phyloP scores from a whole-genome alignment of 495 filamentous ascomycete species.

The Aspergillus cristatus region DNA sequence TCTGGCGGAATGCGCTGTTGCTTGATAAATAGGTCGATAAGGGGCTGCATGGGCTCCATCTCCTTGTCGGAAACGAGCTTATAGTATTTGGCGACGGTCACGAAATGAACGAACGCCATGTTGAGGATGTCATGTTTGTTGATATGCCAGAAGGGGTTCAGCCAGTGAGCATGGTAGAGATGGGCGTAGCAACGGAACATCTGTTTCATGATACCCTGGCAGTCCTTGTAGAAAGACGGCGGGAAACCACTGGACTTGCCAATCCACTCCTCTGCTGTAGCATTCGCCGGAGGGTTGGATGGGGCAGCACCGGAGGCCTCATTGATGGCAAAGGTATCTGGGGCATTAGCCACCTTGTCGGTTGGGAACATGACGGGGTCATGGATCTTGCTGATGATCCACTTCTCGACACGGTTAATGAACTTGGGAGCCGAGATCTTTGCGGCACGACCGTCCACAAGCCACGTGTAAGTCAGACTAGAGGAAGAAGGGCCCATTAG shows the following conservation, averaged over 20 bases:
- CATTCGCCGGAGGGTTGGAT: slow-evolving; percentile 28
- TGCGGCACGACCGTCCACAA: slow-evolving; percentile 40
- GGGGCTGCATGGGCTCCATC: slow-evolving; percentile 84
- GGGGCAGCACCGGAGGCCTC: slow-evolving; percentile 49
- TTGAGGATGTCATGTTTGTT: slow-evolving; percentile 80
- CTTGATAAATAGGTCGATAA: slow-evolving; percentile 82
- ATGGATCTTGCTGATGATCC: slow-evolving; percentile 86
- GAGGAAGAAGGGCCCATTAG: background rate
- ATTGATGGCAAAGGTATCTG: slow-evolving; percentile 51
- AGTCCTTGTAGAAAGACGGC: slow-evolving; percentile 72
- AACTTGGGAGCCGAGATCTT: slow-evolving; percentile 76
- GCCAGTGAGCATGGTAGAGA: slow-evolving; percentile 76
- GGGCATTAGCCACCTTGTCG: slow-evolving; percentile 47
- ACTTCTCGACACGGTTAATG: slow-evolving; percentile 85
- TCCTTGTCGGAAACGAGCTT: slow-evolving; percentile 74
- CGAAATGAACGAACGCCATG: slow-evolving; percentile 90
- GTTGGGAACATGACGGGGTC: slow-evolving; percentile 82
- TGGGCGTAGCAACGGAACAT: slow-evolving; percentile 97
- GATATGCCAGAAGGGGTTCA: slow-evolving; percentile 75
- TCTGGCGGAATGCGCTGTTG: slow-evolving; percentile 75
- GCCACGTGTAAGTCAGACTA: slow-evolving; percentile 90
- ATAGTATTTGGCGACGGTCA: slow-evolving; percentile 78
- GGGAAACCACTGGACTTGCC: slow-evolving; percentile 86
- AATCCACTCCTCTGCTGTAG: slow-evolving; percentile 59
- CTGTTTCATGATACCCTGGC: slow-evolving; percentile 86